Evolutionary conservation across 2,329 filamentous ascomycete species (phyloP), one percentile per base, ranked within the genome.

Genomic region (Alternaria dauci): DNA sequence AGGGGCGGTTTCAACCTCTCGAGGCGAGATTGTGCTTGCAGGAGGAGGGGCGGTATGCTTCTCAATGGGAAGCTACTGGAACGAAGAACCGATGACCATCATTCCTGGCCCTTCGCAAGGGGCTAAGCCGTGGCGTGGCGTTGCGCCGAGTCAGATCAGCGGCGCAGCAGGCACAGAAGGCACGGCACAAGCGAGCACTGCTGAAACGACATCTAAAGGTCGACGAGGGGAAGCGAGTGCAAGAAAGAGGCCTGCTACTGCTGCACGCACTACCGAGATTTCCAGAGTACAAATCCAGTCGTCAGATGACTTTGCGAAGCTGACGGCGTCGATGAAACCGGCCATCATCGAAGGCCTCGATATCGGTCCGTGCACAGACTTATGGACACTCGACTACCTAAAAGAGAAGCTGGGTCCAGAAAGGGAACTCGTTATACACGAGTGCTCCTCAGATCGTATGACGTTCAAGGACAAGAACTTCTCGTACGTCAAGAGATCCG

Each of bases 21-120:
- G 81, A 42, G 79, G 82, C 30, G 78, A 84, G 18, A 70, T 93
- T 3, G 71, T 92, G 9, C 80, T 96, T 8, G 77, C 91, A 48
- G 93, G 93, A 1, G 94, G 94, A 16, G 94, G 93, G 38, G 92
- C 91, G 16, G 92, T 93, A 0, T 96, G 93, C 76, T 96, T 96
- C 81, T 93, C 92, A 0, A 96, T 96, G 85, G 93, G 93, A 1
- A 91, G 91, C 7, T 93, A 87, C 71, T 96, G 92, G 91, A 94
- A 93, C 50, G 54, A 71, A 54, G 69, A 69, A 12, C 65, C 62
- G 34, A 52, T 77, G 16, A 63, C 59, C 5, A 68, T 78, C 28
- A 66, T 66, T 42, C 52, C 58, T 43, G 47, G 32, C 36, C 58
- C 47, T 57, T 60, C 51, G 51, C 61, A 62, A 62, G 65, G 65